Evolutionary conservation across 176 grass and related monocot species (phyloP).

Genomic region (Musa troglodytarum): DNA sequence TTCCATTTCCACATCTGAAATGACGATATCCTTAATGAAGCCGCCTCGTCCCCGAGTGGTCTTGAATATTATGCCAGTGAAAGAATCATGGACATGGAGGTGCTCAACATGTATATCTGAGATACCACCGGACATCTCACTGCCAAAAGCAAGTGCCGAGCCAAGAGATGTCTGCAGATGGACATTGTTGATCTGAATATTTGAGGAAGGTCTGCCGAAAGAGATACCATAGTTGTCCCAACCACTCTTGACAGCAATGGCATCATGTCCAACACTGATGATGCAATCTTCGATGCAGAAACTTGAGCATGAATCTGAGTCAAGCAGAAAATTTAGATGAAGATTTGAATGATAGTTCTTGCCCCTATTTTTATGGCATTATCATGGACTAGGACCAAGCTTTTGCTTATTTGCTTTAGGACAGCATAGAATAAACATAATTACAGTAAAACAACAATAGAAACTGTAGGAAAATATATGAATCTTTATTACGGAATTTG

Average conservation of each 20-base stretch:
- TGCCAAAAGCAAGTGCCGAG: constrained; percentile 73
- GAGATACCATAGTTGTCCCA: constrained; percentile 96
- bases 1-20: constrained; percentile 57
- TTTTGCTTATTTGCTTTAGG: not conserved
- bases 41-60: constrained; percentile 60
- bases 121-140: constrained; percentile 93
- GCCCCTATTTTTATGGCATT: not conserved
- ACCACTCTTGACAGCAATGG: constrained; percentile 81
- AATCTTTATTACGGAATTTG: too few relatives aligned
- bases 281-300: constrained; percentile 63
- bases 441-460: not conserved
- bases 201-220: constrained; percentile 40
- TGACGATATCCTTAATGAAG: constrained; percentile 47
- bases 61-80: constrained; percentile 62
- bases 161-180: constrained; percentile 54
- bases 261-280: constrained; percentile 63
- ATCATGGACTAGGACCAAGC: not conserved
- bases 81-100: constrained; percentile 38
- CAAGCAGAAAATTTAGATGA: not conserved
- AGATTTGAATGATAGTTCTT: too few relatives aligned
- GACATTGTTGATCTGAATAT: constrained; percentile 54
- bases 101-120: constrained; percentile 48
- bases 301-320: constrained; percentile 77
- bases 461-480: not conserved
- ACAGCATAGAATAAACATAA: not conserved